Evolutionary conservation across 2,329 filamentous ascomycete species (phyloP), one percentile per base, ranked within the genome.

Genomic region (Alternaria ventricosa): DNA sequence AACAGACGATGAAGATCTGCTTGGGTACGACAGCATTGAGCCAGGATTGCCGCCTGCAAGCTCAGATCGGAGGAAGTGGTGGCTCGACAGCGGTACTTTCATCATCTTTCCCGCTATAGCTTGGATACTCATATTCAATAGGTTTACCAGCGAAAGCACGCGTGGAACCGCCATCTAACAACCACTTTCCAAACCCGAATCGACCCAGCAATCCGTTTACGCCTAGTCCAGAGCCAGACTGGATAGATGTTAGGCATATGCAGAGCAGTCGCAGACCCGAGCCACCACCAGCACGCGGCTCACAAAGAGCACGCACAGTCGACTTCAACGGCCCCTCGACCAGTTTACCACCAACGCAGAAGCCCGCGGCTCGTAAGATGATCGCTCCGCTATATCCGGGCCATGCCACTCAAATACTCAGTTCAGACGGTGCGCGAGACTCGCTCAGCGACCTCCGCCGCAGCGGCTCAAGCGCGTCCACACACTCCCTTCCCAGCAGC

Each of bases 161-260:
- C 15, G 82, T 96, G 41, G 84, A 86, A 63, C 88, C 92, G 9
- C 92, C 93, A 1, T 85, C 86, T 43, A 82, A 84, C 9, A 84
- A 87, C 11, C 85, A 89, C 71, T 82, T 89, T 3, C 86, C 92
- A 22, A 97, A 97, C 76, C 88, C 90, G 1, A 86, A 88, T 30
- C 88, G 92, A 51, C 88, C 89, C 12, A 88, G 91, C 1, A 98
- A 98, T 73, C 96, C 96, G 0, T 98, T 96, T 78, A 86, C 86
- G 1, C 84, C 87, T 1, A 89, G 87, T 2, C 86, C 90, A 30
- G 92, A 97, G 78, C 88, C 90, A 10, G 94, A 97, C 73, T 98
- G 96, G 96, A 88, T 97, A 36, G 80, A 83, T 62, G 79, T 85
- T 5, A 71, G 70, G 59, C 69, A 69, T 6, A 66, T 76, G 54